Base-by-base conservation (phyloP, 2,329 filamentous ascomycete genomes). In the Didymella pinodella region DNA sequence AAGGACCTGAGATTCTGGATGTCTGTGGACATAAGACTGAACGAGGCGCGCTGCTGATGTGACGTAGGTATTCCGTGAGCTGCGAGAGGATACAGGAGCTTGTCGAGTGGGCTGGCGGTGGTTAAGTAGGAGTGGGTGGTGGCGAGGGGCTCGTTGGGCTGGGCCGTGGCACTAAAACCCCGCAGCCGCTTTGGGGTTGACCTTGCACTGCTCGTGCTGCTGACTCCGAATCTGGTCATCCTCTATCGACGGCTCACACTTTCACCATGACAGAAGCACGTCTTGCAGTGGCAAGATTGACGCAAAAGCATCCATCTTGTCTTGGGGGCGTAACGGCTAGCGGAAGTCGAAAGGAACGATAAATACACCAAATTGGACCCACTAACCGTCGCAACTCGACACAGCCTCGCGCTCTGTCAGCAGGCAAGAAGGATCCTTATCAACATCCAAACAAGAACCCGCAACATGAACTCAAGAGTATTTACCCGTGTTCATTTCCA, bases 1-100 rank as follows among this genome's bases (percentile, higher is more conserved):
- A 72, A 72, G 67, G 67, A 66, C 66, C 72, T 70, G 59, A 73
- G 68, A 62, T 74, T 97, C 65, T 74, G 71, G 64, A 73, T 73
- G 64, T 72, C 69, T 64, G 71, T 74, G 69, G 78, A 70, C 70
- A 75, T 74, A 68, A 68, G 69, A 70, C 69, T 71, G 70, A 67
- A 65, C 68, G 69, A 64, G 59, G 63, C 65, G 66, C 65, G 67
- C 65, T 71, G 69, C 66, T 67, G 66, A 60, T 61, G 61, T 57
- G 62, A 54, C 46, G 40, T 34, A 34, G 38, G 48, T 22, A 44
- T 38, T 6, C 25, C 55, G 50, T 28, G 57, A 29, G 22, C 34
- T 48, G 6, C 46, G 38, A 14, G 50, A 47, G 46, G 29, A 48
- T 43, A 52, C 48, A 56, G 53, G 41, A 53, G 57, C 48, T 48